A percentile compares a stretch with the other conserved stretches of the same genome.
Evolutionary conservation across 257 asterid genomes (phyloP).

Genomic region (Fraxinus excelsior): DNA sequence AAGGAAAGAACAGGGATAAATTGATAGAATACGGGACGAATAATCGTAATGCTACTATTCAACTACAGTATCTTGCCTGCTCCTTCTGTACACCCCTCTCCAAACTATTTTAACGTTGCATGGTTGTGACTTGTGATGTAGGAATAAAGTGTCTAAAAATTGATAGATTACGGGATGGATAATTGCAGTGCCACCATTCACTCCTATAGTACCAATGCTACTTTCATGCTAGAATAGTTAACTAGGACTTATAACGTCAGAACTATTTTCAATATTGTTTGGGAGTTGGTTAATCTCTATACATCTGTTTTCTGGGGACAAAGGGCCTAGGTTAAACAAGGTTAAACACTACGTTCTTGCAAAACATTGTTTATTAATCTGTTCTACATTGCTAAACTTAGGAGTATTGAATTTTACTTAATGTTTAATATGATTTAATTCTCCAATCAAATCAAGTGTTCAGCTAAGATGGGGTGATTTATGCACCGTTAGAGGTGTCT

Average conservation of each 20-base stretch:
- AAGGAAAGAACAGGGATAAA: not conserved
- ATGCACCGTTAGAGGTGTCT: constrained; percentile 10
- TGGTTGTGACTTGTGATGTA: not conserved
- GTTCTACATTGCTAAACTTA: not conserved
- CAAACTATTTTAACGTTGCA: not conserved
- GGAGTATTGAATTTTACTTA: not conserved
- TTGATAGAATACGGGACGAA: no score
- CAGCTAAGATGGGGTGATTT: constrained; percentile 8
- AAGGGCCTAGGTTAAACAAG: not conserved
- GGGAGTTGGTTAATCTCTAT: not conserved
- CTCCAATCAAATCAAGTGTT: not conserved
- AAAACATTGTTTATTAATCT: not conserved
- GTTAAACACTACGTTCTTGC: not conserved
- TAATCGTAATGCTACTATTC: no score
- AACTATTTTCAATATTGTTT: not conserved
- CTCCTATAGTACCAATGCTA: not conserved
- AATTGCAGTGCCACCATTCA: not conserved
- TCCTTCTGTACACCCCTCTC: not conserved
- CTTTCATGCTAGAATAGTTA: not conserved
- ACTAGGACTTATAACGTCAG: not conserved
- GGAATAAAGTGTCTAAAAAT: not conserved
- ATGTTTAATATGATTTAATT: not conserved
- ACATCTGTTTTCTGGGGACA: not conserved
- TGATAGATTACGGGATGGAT: not conserved
- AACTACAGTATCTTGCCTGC: not conserved